phyloP scores from a whole-genome alignment of 352 stramenopile genomes.

The Pythium volutum region DNA sequence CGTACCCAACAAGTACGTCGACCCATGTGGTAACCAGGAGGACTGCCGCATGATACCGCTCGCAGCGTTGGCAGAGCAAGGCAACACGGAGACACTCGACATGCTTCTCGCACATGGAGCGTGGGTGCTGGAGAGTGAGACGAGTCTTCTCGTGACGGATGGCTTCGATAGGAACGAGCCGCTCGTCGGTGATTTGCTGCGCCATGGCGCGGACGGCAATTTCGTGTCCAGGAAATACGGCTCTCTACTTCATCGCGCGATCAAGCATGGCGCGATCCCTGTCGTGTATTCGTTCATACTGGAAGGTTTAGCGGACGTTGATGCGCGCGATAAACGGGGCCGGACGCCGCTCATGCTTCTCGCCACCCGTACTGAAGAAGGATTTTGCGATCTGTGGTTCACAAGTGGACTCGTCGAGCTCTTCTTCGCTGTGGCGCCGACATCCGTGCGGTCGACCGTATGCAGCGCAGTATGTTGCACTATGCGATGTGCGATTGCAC shows the following conservation, averaged over 20 bases:
- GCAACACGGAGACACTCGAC: constrained; percentile 1
- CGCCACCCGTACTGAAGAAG: background rate
- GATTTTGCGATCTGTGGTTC: background rate
- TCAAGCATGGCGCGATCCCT: no score
- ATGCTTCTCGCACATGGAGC: background rate
- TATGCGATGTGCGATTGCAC: background rate
- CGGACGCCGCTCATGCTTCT: constrained; percentile 2
- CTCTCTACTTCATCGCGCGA: background rate
- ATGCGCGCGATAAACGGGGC: background rate
- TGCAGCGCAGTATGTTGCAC: background rate
- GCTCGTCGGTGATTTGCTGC: background rate
- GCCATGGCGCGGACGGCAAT: background rate
- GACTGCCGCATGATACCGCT: background rate
- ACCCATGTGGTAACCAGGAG: no score
- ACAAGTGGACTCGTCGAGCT: background rate
- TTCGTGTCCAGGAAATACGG: background rate
- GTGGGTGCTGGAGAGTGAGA: background rate
- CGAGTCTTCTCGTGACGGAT: background rate
- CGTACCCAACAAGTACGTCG: no score
- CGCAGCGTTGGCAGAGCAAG: background rate
- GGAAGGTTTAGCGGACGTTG: constrained; percentile 5
- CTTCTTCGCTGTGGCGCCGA: background rate
- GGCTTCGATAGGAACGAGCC: background rate
- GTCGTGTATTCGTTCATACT: background rate
- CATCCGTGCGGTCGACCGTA: background rate